These are phyloP conservation scores for Cercospora sp. DNA, from an alignment of 2,329 filamentous ascomycete genomes.

Conservation along the genomic window DNA sequence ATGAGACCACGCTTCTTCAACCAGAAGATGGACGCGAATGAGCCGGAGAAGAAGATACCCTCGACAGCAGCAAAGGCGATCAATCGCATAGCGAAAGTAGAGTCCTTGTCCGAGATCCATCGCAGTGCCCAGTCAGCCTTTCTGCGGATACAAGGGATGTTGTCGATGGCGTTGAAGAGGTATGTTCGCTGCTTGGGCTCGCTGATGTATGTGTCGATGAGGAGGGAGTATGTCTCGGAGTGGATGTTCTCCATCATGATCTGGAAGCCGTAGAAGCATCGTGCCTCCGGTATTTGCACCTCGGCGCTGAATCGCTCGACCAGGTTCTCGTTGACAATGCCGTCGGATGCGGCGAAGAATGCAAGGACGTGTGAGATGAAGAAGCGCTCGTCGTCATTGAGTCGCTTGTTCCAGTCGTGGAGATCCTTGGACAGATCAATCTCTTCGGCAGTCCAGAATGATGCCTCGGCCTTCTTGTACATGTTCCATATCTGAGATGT, in stretches of 20 bases:
- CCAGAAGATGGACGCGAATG: constrained; percentile 99
- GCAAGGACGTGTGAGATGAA: constrained; percentile 98
- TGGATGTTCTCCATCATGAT: constrained; percentile 99
- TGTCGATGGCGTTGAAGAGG: constrained; percentile 98
- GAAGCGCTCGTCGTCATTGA: constrained; percentile 96
- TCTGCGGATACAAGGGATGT: constrained; percentile 96
- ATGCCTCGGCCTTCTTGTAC: constrained; percentile 99
- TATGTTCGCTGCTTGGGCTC: constrained; percentile 91
- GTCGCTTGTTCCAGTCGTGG: constrained; percentile 97
- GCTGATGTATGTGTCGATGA: constrained; percentile 99
- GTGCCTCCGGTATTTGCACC: constrained; percentile 95
- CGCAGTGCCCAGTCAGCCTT: constrained; percentile 97
- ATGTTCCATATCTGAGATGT: constrained; percentile 92
- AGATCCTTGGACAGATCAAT: constrained; percentile 99
- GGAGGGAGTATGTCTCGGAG: constrained; percentile 97
- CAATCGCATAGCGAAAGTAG: constrained; percentile 91
- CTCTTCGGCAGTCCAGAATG: constrained; percentile 99
- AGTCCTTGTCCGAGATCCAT: constrained; percentile 93
- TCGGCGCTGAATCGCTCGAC: constrained; percentile 96
- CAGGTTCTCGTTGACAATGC: constrained; percentile 99
- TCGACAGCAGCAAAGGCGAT: constrained; percentile 97
- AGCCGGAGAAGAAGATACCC: constrained; percentile 99
- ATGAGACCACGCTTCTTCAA: constrained; percentile 99
- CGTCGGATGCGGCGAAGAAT: constrained; percentile 98
- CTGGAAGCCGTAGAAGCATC: constrained; percentile 99